Evolutionary conservation across 192 early-diverging fungal genomes (phyloP).

Genomic region (Coemansia sp.): DNA sequence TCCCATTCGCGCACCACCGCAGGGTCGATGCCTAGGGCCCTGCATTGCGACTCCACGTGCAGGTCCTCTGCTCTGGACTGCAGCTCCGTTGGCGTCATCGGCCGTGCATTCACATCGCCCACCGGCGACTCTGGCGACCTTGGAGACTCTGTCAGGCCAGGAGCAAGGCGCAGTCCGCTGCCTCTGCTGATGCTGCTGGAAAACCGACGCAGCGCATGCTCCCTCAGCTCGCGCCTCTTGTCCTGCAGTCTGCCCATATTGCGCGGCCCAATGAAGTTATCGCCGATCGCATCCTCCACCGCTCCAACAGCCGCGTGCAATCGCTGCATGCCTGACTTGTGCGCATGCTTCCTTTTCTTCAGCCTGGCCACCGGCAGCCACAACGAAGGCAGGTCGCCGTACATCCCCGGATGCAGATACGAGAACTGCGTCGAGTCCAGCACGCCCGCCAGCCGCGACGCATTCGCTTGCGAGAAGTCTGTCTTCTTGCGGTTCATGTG

Average conservation of each 20-base stretch:
- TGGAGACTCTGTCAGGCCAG: no score
- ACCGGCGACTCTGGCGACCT: background rate
- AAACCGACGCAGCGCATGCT: background rate
- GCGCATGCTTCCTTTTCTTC: conserved; percentile 19
- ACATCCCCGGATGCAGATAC: conserved; percentile 43
- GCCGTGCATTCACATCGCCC: background rate
- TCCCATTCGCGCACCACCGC: conserved; percentile 30
- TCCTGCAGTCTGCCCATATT: conserved; percentile 17
- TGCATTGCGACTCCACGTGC: conserved; percentile 27
- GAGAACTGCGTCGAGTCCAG: conserved; percentile 42
- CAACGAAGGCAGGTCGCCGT: conserved; percentile 42
- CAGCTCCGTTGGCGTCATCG: conserved; percentile 1
- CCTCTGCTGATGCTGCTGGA: background rate
- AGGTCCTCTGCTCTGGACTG: conserved; percentile 28
- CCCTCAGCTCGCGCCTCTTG: conserved; percentile 6
- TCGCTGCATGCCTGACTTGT: conserved; percentile 12
- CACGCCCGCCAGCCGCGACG: conserved; percentile 27
- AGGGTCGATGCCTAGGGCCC: conserved; percentile 32
- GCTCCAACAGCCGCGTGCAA: conserved; percentile 12
- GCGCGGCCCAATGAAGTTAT: conserved; percentile 35
- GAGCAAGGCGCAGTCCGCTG: no score
- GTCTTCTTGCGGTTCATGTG: conserved; percentile 36
- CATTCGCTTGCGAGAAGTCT: conserved; percentile 44
- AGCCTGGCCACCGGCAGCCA: conserved; percentile 43
- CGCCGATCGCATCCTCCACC: conserved; percentile 17